Base-by-base conservation (phyloP, 2,329 filamentous ascomycete species). In the Seiridium cupressi region DNA sequence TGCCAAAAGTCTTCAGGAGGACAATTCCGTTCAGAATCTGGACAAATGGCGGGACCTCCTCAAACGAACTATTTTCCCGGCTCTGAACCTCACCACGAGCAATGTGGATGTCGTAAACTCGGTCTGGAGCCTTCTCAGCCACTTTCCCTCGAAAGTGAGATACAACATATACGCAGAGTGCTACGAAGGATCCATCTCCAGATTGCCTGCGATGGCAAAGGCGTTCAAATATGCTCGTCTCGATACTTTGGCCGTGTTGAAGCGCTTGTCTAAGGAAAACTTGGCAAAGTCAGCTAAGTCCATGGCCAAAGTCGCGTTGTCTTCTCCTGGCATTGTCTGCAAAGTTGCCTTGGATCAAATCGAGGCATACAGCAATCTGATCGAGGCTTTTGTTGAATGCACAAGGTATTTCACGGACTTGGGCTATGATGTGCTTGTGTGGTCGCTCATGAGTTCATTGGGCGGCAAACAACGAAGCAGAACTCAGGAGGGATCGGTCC, bases 141-240 rank as follows among this genome's bases (percentile, higher is more conserved):
- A 88, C 56, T 98, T 92, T 70, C 87, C 94, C 0, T 87, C 89
- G 10, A 83, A 87, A 1, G 86, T 86, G 7, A 86, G 95, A 61
- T 99, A 94, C 77, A 88, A 86, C 54, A 91, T 99, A 70, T 99
- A 99, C 71, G 87, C 92, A 1, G 93, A 97, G 73, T 99, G 95
- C 92, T 94, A 92, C 68, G 88, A 87, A 64, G 92, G 93, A 3
- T 84, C 88, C 65, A 91, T 84, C 2, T 95, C 92, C 4, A 84
- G 92, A 38, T 76, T 90, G 34, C 89, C 92, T 3, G 88, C 92
- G 51, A 90, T 98, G 74, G 88, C 88, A 68, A 79, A 84, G 34
- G 92, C 91, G 1, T 97, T 97, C 72, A 86, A 89, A 42, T 84
- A 87, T 64, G 90, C 93, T 9, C 86, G 84, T 55, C 81, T 89